These are phyloP conservation scores for Hypoxylon sp. DNA, from an alignment of 2,329 filamentous ascomycete genomes.

Conservation along the genomic window DNA sequence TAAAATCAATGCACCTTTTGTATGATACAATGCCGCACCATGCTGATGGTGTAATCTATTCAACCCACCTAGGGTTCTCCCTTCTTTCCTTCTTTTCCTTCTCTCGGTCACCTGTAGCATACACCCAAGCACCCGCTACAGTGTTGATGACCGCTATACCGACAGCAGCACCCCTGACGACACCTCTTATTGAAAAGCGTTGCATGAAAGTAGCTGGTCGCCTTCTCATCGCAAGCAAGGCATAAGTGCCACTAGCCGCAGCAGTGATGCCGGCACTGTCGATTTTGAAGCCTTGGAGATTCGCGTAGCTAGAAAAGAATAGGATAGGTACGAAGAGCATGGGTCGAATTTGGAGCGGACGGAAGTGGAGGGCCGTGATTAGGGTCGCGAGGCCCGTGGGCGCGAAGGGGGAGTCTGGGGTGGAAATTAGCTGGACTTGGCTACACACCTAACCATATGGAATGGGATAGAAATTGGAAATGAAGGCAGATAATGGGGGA, in stretches of 20 bases:
- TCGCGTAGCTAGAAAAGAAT: conserved; percentile 71
- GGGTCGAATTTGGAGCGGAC: conserved; percentile 66
- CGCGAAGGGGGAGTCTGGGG: conserved; percentile 67
- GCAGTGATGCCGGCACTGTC: conserved; percentile 70
- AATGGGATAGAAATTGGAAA: background rate
- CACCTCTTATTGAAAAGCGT: conserved; percentile 63
- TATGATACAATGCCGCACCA: background rate
- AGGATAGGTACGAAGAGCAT: conserved; percentile 67
- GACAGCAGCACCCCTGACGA: conserved; percentile 66
- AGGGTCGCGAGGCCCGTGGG: conserved; percentile 70
- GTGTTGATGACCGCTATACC: conserved; percentile 65
- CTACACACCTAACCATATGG: background rate
- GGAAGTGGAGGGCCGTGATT: conserved; percentile 69
- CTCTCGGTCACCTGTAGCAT: conserved; percentile 65
- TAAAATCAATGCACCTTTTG: background rate
- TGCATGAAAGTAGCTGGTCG: conserved; percentile 55
- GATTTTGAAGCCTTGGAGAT: conserved; percentile 71
- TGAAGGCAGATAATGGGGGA: conserved; percentile 1
- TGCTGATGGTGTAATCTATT: conserved; percentile 45
- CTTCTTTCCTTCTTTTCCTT: conserved; percentile 64
- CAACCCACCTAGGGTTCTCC: conserved; percentile 67
- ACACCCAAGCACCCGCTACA: conserved; percentile 66
- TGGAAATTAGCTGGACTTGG: conserved; percentile 17
- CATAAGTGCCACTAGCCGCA: conserved; percentile 71
- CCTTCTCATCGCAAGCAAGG: conserved; percentile 67